These are phyloP conservation scores for Populus hybrid DNA, from an alignment of 441 rosid species.

Conservation along the genomic window DNA sequence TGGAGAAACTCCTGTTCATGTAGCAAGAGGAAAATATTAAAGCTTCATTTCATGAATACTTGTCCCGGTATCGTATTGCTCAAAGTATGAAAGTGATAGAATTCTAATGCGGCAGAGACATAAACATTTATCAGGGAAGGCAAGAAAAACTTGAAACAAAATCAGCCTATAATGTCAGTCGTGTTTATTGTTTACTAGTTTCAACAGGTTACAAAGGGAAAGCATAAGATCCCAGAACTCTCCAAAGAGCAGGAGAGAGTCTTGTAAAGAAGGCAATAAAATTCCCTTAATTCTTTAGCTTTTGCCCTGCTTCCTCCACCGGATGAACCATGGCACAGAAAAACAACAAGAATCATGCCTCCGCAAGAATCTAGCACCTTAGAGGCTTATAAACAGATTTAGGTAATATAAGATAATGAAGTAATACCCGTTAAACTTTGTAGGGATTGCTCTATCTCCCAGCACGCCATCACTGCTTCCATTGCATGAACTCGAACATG, in stretches of 20 bases:
- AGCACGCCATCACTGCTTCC: slow-evolving; percentile 99
- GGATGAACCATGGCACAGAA: neutral
- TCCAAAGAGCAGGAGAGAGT: neutral
- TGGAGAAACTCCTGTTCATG: slow-evolving; percentile 76
- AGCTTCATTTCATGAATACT: neutral
- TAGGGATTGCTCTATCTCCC: slow-evolving; percentile 97
- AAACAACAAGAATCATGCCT: neutral
- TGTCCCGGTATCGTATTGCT: neutral
- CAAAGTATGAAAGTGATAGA: neutral
- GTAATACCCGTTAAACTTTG: slow-evolving; percentile 88
- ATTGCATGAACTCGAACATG: slow-evolving; percentile 99
- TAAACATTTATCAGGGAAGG: neutral
- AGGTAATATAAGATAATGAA: neutral
- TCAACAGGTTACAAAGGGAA: neutral
- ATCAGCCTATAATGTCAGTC: neutral
- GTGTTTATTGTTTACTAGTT: neutral
- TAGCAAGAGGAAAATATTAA: neutral
- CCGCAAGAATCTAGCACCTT: neutral
- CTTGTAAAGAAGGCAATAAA: neutral
- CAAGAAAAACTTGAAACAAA: neutral
- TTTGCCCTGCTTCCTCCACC: neutral
- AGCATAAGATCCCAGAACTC: neutral
- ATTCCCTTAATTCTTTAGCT: neutral
- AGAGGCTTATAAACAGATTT: neutral
- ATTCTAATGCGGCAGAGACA: neutral